Base-by-base conservation (phyloP, 2,329 filamentous ascomycete genomes). In the Ophiostoma ulmi region DNA sequence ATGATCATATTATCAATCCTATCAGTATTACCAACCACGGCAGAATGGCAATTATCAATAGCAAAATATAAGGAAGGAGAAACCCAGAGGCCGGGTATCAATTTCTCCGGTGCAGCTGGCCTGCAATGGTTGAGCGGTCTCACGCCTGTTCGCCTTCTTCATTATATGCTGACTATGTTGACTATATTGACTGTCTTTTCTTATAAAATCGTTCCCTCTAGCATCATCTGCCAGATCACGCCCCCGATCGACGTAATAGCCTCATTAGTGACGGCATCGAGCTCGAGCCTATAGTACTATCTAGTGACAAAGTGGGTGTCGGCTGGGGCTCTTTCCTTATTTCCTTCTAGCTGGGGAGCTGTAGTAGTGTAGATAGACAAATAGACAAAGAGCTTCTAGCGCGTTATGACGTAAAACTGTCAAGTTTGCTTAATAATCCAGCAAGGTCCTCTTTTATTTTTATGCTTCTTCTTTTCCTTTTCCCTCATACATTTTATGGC, bases 261-360 rank as follows among this genome's bases (percentile, higher is more conserved):
- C 52, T 58, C n/a, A 10, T 26, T 26, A 58, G 52, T 58, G n/a
- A 58, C 52, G 52, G 52, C 52, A 58, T 58, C 22, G 52, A 58
- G 52, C 22, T 58, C 22, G 8, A 48, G 17, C 17, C 17, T 48
- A 2, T 8, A n/a, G 44, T 20, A 48, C 44, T 48, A 48, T 20
- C 44, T 20, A 20, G 44, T 20, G 44, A 48, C 44, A 48, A n/a
- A 55, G 22, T 58, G 52, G 52, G 52, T 26, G 52, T 58, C 7
- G 52, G 17, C 52, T 26, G 52, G 52, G 52, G n/a, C 52, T 58
- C 52, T 58, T 48, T 44, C 41, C 41, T 17, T 44, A 3, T 13
- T 44, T 44, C 14, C 44, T 48, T 48, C 52, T 26, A 58, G 48
- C 48, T 58, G 52, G n/a, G 11, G n/a, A 11, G n/a, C n/a, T 13